Percentiles rank a stretch among this genome's conserved stretches.
Conservation (phyloP, 2,329 filamentous ascomycete species). For the Sclerotinia nivalis region DNA sequence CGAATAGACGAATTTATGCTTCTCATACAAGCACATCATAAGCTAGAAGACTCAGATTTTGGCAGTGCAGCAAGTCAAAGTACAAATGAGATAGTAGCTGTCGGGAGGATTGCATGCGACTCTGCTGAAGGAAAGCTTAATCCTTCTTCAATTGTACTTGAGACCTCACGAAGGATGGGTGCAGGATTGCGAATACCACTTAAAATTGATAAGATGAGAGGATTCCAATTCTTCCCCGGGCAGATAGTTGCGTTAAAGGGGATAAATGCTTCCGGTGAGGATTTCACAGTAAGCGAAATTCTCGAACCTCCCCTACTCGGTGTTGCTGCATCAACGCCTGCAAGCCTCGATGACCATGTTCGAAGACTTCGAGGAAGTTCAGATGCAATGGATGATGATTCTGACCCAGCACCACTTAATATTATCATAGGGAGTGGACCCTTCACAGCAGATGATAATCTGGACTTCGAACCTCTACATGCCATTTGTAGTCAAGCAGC, state of each 20-base stretch:
- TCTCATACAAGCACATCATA: conserved; percentile 72
- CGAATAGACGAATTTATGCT: conserved; percentile 85
- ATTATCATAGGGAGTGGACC: conserved; percentile 81
- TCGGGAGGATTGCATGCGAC: conserved; percentile 90
- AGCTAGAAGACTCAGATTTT: conserved; percentile 76
- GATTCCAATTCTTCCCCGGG: conserved; percentile 87
- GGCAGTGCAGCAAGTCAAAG: conserved; percentile 84
- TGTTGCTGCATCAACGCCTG: conserved; percentile 68
- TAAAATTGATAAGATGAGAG: conserved; percentile 67
- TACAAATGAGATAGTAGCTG: conserved; percentile 82
- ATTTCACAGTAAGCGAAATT: conserved; percentile 78
- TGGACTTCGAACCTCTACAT: conserved; percentile 85
- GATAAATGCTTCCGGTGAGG: conserved; percentile 80
- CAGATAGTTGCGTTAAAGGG: conserved; percentile 88
- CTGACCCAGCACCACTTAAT: conserved; percentile 66
- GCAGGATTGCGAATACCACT: conserved; percentile 80
- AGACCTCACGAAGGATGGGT: conserved; percentile 82
- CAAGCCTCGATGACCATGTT: conserved; percentile 66
- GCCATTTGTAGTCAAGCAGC: conserved; percentile 77
- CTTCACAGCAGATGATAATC: conserved; percentile 88
- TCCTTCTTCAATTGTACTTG: conserved; percentile 78
- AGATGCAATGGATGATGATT: conserved; percentile 62
- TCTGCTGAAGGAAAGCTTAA: conserved; percentile 84
- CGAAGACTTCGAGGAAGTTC: conserved; percentile 66
- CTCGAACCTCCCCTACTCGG: conserved; percentile 74